Evolutionary conservation across 2,329 filamentous ascomycete genomes (phyloP).

Genomic region (Helicocarpus griseus): DNA sequence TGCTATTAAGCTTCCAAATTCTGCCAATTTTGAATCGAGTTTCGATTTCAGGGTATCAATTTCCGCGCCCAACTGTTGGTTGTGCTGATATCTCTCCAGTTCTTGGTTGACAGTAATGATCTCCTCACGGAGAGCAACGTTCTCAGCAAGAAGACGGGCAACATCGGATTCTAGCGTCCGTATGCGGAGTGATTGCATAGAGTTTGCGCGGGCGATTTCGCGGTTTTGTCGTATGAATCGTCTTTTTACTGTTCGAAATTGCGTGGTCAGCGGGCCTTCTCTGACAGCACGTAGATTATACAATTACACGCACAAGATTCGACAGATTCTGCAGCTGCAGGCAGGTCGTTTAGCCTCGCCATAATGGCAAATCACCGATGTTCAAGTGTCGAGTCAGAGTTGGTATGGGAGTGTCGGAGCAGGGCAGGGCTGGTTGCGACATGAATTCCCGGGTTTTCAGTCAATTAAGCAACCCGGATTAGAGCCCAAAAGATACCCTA

Average conservation of each 20-base stretch:
- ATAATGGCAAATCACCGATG: slow-evolving; percentile 21
- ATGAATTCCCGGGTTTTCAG: neutral
- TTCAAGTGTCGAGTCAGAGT: neutral
- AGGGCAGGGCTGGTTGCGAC: slow-evolving; percentile 1
- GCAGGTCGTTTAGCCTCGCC: slow-evolving; percentile 41
- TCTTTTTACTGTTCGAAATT: slow-evolving; percentile 44
- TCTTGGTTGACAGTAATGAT: slow-evolving; percentile 48
- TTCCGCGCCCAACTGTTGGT: slow-evolving; percentile 35
- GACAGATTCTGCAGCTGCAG: slow-evolving; percentile 36
- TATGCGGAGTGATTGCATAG: slow-evolving; percentile 54
- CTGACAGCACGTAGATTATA: neutral
- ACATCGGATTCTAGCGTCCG: slow-evolving; percentile 54
- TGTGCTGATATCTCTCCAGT: slow-evolving; percentile 38
- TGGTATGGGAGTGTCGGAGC: neutral
- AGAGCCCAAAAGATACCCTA: neutral
- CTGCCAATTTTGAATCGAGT: slow-evolving; percentile 47
- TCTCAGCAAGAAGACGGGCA: slow-evolving; percentile 50
- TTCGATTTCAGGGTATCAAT: slow-evolving; percentile 45
- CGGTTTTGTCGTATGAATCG: slow-evolving; percentile 57
- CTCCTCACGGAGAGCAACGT: slow-evolving; percentile 50
- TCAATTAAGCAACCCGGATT: neutral
- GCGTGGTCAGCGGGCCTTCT: neutral
- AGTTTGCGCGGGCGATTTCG: slow-evolving; percentile 56
- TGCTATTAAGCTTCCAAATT: slow-evolving; percentile 44
- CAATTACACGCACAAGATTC: slow-evolving; percentile 35